Percentiles rank a stretch among this genome's conserved stretches.
Conservation (phyloP, 2,329 filamentous ascomycete genomes). For the Claviceps sorghi region DNA sequence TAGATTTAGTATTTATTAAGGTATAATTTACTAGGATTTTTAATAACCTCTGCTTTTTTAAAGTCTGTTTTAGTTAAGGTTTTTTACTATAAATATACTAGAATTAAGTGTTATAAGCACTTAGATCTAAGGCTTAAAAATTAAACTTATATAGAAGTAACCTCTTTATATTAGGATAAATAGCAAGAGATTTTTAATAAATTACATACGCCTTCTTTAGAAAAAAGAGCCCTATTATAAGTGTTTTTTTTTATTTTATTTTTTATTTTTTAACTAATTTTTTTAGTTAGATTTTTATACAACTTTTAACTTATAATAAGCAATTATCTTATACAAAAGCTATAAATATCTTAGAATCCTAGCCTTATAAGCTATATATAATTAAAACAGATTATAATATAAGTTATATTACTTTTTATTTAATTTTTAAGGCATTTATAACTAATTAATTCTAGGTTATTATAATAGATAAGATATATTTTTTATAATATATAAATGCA, state of each 20-base stretch:
- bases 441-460: no score
- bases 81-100: background rate
- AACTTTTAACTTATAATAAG: background rate
- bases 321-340: background rate
- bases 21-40: background rate
- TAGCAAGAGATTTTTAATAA: background rate
- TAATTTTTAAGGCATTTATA: background rate
- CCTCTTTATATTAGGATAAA: background rate
- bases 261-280: background rate
- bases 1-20: background rate
- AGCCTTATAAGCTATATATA: background rate
- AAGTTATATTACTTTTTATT: background rate
- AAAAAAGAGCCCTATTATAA: background rate
- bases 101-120: background rate
- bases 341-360: background rate
- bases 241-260: background rate
- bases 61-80: background rate
- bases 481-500: background rate
- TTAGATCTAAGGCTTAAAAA: background rate
- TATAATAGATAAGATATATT: background rate
- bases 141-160: background rate
- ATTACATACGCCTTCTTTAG: background rate
- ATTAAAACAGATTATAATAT: background rate
- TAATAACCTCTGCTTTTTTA: background rate
- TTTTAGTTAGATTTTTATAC: background rate